Evolutionary conservation across 495 filamentous ascomycete genomes (phyloP).

Genomic region (Aspergillus conjunctus): DNA sequence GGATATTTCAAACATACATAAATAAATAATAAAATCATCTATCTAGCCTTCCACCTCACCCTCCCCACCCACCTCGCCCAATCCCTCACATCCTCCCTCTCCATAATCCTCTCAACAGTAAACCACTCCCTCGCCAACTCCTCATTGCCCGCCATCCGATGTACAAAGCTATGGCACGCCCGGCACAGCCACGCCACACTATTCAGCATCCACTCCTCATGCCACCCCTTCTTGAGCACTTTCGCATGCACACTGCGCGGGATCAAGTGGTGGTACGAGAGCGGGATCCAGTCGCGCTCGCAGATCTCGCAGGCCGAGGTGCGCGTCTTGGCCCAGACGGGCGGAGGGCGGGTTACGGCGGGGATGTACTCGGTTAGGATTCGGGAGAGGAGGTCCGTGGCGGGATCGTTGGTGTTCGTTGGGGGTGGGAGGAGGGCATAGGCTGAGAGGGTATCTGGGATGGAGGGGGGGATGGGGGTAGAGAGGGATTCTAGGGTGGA

Average conservation of each 20-base stretch:
- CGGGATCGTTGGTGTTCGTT: conserved; percentile 8
- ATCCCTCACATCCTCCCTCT: conserved; percentile 69
- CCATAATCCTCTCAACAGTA: conserved; percentile 68
- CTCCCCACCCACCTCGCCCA: conserved; percentile 70
- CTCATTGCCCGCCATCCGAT: conserved; percentile 75
- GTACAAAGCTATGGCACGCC: conserved; percentile 85
- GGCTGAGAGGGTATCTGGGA: conserved; percentile 61
- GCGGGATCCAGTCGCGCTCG: conserved; percentile 71
- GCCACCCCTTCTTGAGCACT: conserved; percentile 79
- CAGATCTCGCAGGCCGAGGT: conserved; percentile 76
- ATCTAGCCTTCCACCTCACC: conserved; percentile 65
- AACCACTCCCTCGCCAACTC: conserved; percentile 74
- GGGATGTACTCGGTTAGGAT: conserved; percentile 62
- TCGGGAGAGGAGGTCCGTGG: conserved; percentile 58
- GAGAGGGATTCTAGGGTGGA: conserved; percentile 44
- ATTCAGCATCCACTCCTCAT: conserved; percentile 70
- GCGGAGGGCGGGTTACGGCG: conserved; percentile 58
- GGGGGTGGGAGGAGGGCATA: conserved; percentile 59
- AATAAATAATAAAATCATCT: conserved; percentile 8
- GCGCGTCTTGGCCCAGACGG: conserved; percentile 58
- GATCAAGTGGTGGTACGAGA: conserved; percentile 86
- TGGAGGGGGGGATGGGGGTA: conserved; percentile 49
- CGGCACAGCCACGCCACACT: conserved; percentile 89
- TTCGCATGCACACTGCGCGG: conserved; percentile 77
- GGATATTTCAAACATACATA: too few species aligned